Percentiles rank a stretch among this genome's conserved stretches.
phyloP scores from a whole-genome alignment of 73 alveolate genomes.

The Blepharisma stoltei region DNA sequence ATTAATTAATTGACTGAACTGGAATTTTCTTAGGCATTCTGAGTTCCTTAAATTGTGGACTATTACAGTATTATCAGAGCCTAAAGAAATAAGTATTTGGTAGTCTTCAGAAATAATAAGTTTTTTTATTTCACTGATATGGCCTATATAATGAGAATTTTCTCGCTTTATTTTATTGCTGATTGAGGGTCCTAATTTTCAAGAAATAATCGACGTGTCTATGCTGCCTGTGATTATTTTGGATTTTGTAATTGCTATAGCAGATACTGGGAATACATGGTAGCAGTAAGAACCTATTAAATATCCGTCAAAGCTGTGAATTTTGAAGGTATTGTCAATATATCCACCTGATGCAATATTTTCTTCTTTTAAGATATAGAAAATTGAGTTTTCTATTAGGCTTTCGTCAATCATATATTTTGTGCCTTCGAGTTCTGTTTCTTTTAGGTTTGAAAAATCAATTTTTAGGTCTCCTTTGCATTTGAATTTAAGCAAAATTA shows the following conservation, averaged over 20 bases:
- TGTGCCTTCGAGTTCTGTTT: no score
- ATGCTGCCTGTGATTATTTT: slow-evolving; percentile 15
- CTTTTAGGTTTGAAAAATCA: no score
- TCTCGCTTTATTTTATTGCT: neutral
- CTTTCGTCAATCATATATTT: no score
- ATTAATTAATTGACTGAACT: slow-evolving; percentile 25
- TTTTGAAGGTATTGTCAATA: neutral
- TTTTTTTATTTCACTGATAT: neutral
- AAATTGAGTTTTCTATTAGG: neutral
- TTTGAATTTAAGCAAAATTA: no score
- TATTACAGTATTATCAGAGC: neutral
- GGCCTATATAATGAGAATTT: neutral
- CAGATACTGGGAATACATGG: neutral
- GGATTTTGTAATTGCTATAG: neutral
- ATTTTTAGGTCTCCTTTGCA: no score
- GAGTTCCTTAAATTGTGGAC: slow-evolving; percentile 9
- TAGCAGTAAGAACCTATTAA: neutral
- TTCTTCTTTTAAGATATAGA: neutral
- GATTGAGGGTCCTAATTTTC: neutral
- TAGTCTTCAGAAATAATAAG: neutral
- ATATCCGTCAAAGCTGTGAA: neutral
- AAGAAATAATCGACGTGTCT: slow-evolving; percentile 14
- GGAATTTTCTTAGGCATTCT: neutral
- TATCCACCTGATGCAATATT: neutral
- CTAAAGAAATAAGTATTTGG: slow-evolving; percentile 26